phyloP scores from a whole-genome alignment of 768 basidiomycete species.

The Zangia roseola region DNA sequence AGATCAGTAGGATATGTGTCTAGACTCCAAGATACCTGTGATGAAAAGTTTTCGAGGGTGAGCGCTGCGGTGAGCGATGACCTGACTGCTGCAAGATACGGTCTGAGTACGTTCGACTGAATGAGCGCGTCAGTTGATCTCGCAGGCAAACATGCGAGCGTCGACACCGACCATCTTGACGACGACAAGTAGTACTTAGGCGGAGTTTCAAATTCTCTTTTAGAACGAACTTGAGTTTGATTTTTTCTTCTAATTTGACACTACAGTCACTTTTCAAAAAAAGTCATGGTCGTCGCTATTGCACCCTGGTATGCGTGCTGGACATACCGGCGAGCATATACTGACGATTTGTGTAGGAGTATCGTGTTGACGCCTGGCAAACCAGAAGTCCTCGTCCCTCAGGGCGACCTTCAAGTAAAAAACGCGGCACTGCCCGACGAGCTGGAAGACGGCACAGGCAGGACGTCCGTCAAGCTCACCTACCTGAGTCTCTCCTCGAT shows the following conservation, averaged over 20 bases:
- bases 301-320: conserved; percentile 58
- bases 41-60: conserved; percentile 96
- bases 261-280: conserved; percentile 6
- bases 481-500: conserved; percentile 41
- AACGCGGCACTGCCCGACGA: conserved; percentile 79
- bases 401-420: conserved; percentile 73
- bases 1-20: conserved; percentile 14
- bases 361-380: conserved; percentile 56
- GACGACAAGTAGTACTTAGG: conserved; percentile 10
- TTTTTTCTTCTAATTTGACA: conserved; percentile 5
- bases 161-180: conserved; percentile 49
- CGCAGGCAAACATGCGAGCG: background rate
- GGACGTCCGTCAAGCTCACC: conserved; percentile 67
- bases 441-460: conserved; percentile 55
- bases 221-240: background rate
- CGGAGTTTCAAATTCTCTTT: conserved; percentile 46
- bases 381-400: conserved; percentile 54
- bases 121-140: conserved; percentile 6
- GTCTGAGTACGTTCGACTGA: conserved; percentile 93
- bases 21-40: conserved; percentile 54
- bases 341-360: conserved; percentile 48
- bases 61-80: conserved; percentile 97
- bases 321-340: conserved; percentile 2
- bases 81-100: conserved; percentile 94
- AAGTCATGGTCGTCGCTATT: conserved; percentile 56